phyloP scores from a whole-genome alignment of 2,329 filamentous ascomycete genomes.

The Ascosphaera apis region DNA sequence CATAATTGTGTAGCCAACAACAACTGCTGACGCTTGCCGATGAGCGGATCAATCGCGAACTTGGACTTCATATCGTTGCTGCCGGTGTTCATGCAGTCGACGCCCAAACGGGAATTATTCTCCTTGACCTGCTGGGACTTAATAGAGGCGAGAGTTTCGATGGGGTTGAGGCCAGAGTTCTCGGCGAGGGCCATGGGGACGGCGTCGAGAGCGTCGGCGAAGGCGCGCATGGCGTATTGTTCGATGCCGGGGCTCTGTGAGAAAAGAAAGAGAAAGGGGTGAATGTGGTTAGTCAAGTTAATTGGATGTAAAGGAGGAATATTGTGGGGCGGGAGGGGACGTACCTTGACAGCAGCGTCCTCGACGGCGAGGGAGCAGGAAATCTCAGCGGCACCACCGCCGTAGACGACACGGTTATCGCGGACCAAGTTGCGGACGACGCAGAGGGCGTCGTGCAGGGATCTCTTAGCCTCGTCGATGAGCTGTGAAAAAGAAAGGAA shows the following conservation, averaged over 20 bases:
- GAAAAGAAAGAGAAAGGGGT: slow-evolving; percentile 2
- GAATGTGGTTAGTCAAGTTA: background rate
- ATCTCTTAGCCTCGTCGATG: slow-evolving; percentile 96
- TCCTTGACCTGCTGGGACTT: slow-evolving; percentile 94
- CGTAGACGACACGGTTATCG: slow-evolving; percentile 94
- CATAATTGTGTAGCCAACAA: slow-evolving; percentile 91
- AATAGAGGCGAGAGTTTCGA: slow-evolving; percentile 80
- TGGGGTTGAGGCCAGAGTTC: slow-evolving; percentile 89
- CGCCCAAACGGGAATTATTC: slow-evolving; percentile 55
- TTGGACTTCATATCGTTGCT: slow-evolving; percentile 95
- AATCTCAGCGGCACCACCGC: slow-evolving; percentile 88
- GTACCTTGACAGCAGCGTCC: slow-evolving; percentile 63
- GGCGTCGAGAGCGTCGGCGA: slow-evolving; percentile 79
- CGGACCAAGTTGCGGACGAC: slow-evolving; percentile 89
- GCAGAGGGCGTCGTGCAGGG: slow-evolving; percentile 88
- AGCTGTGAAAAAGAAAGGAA: slow-evolving; percentile 36
- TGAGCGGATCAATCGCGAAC: slow-evolving; percentile 94
- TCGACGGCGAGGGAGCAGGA: slow-evolving; percentile 92
- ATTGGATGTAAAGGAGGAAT: background rate
- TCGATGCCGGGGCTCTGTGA: slow-evolving; percentile 69
- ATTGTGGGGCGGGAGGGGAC: slow-evolving; percentile 4
- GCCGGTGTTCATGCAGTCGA: slow-evolving; percentile 93
- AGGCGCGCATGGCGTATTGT: slow-evolving; percentile 97
- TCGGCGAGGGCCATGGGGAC: slow-evolving; percentile 91
- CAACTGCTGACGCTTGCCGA: slow-evolving; percentile 93